Percentiles rank a stretch among this genome's conserved stretches.
These are phyloP conservation scores for Pseudogymnoascus verrucosus DNA, from an alignment of 2,329 filamentous ascomycete genomes.

Conservation along the genomic window DNA sequence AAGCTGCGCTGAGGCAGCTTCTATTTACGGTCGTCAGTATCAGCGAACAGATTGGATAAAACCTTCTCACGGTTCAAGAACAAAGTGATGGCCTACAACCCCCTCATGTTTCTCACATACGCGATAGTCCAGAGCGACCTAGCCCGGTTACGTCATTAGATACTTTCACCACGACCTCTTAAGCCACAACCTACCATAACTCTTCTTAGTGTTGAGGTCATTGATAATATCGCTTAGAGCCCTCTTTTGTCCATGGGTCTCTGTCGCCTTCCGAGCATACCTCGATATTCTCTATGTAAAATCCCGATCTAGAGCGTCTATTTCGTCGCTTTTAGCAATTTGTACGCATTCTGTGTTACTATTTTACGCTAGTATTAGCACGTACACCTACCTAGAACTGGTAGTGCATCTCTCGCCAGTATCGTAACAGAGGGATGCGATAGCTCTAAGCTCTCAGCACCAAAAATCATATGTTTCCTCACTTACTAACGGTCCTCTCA, in stretches of 20 bases:
- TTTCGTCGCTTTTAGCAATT: background rate
- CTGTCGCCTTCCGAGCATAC: background rate
- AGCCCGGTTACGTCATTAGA: background rate
- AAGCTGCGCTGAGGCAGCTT: background rate
- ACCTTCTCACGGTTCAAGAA: background rate
- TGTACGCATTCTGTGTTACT: background rate
- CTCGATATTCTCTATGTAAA: background rate
- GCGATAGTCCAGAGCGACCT: background rate
- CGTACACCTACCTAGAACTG: background rate
- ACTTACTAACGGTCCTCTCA: background rate
- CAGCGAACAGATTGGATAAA: background rate
- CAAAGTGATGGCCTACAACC: background rate
- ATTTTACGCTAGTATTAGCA: background rate
- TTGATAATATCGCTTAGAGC: background rate
- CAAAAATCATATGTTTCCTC: background rate
- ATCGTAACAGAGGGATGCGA: background rate
- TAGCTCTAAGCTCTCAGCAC: background rate
- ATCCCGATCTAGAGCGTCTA: background rate
- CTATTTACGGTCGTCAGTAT: background rate
- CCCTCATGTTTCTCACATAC: background rate
- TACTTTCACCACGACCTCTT: background rate
- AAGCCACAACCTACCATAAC: too few species aligned
- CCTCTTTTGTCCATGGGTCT: background rate
- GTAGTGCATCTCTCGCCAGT: background rate
- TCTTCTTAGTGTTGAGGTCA: background rate